These are phyloP conservation scores for Roridomyces roridus DNA, from an alignment of 768 basidiomycete species.

Conservation along the genomic window DNA sequence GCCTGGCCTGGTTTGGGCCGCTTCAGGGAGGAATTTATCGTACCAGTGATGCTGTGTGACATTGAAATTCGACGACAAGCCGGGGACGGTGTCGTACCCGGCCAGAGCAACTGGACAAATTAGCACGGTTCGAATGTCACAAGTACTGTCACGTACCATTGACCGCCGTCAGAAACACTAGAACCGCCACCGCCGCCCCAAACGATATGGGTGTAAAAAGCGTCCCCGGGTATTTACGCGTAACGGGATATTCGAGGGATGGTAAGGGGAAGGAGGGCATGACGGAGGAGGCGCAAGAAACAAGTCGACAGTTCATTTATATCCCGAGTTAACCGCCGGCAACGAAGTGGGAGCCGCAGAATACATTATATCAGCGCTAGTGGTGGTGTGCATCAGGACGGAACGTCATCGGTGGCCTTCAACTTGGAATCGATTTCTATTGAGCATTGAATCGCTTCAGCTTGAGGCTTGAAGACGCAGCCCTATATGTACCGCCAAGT, in stretches of 20 bases:
- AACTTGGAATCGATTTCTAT: no score
- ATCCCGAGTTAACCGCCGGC: no score
- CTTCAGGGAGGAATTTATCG: constrained; percentile 28
- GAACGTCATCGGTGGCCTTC: no score
- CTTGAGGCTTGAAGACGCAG: no score
- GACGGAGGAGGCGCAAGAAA: no score
- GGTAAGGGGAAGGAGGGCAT: no score
- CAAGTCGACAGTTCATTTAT: no score
- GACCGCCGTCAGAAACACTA: constrained; percentile 25
- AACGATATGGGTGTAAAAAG: not conserved
- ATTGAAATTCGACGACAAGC: constrained; percentile 31
- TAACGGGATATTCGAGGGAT: constrained; percentile 15
- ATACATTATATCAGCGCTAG: no score
- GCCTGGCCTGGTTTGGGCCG: constrained; percentile 24
- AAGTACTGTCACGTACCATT: constrained; percentile 20
- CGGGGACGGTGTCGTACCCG: constrained; percentile 32
- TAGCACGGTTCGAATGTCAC: not conserved
- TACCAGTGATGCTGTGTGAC: constrained; percentile 30
- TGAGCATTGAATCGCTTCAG: no score
- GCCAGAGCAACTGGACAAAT: constrained; percentile 26
- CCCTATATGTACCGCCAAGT: no score
- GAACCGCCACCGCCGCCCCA: constrained; percentile 17
- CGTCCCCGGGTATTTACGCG: constrained; percentile 4
- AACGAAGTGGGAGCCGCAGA: no score
- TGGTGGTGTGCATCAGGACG: no score